phyloP scores from a whole-genome alignment of 1,284 basidiomycete genomes.

The Microbotryomycetes sp. region DNA sequence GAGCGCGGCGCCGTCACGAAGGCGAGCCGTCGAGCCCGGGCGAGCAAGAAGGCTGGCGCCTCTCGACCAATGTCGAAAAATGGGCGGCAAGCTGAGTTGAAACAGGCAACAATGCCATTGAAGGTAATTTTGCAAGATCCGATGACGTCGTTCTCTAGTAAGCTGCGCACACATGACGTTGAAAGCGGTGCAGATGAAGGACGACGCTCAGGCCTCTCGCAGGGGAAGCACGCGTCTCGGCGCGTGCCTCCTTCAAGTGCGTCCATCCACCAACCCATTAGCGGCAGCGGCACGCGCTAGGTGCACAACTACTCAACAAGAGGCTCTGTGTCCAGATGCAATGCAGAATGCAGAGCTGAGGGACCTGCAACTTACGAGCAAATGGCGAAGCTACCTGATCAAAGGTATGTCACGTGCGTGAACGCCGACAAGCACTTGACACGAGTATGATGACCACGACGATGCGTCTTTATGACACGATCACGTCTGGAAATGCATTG shows the following conservation, averaged over 20 bases:
- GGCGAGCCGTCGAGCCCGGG: not conserved
- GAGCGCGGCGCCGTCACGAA: too few relatives aligned
- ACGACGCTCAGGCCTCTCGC: not conserved
- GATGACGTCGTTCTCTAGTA: not conserved
- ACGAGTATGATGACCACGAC: too few relatives aligned
- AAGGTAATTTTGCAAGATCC: not conserved
- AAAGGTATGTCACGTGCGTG: slow-evolving; percentile 2
- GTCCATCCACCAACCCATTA: too few relatives aligned
- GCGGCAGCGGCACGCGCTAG: too few relatives aligned
- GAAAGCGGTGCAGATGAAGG: not conserved
- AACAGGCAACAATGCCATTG: not conserved
- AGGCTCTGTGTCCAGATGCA: too few relatives aligned
- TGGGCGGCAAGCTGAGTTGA: not conserved
- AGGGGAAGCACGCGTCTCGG: not conserved
- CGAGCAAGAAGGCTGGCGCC: not conserved
- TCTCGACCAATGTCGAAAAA: not conserved
- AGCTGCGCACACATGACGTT: not conserved
- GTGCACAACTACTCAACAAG: too few relatives aligned
- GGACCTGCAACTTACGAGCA: not conserved
- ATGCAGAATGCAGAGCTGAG: slow-evolving; percentile 7
- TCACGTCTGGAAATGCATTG: too few relatives aligned
- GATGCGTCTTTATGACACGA: too few relatives aligned
- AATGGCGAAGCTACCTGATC: slow-evolving; percentile 3
- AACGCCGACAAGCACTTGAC: too few relatives aligned
- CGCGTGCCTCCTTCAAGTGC: not conserved